phyloP scores from a whole-genome alignment of 441 rosid species.

The Adansonia gregorii region DNA sequence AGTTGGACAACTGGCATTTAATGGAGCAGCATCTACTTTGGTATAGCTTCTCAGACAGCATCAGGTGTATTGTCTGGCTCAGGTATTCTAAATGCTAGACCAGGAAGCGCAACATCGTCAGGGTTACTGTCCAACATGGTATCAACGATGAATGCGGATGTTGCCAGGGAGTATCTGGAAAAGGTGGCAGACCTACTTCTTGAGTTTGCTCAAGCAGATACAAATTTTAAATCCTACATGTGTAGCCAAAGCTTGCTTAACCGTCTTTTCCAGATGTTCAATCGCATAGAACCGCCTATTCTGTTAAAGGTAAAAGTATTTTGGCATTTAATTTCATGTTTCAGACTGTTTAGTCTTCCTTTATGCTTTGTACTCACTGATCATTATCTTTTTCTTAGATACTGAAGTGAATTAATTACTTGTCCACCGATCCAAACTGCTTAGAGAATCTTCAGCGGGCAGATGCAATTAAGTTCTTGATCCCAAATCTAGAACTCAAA shows the following conservation, averaged over 20 bases:
- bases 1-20: slow-evolving; percentile 49
- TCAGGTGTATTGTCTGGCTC: slow-evolving; percentile 95
- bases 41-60: slow-evolving; percentile 85
- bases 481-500: slow-evolving; percentile 92
- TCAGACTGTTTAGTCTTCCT: slow-evolving; percentile 11
- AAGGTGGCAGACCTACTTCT: slow-evolving; percentile 93
- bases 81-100: slow-evolving; percentile 91
- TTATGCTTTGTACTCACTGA: slow-evolving; percentile 24
- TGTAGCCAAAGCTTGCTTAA: slow-evolving; percentile 90
- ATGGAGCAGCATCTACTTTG: slow-evolving; percentile 70
- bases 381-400: slow-evolving; percentile 49
- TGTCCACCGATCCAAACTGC: slow-evolving; percentile 95
- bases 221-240: slow-evolving; percentile 87
- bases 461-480: slow-evolving; percentile 90
- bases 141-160: slow-evolving; percentile 77
- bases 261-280: slow-evolving; percentile 96
- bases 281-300: slow-evolving; percentile 83
- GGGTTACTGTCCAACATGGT: slow-evolving; percentile 87
- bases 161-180: slow-evolving; percentile 85
- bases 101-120: slow-evolving; percentile 90
- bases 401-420: slow-evolving; percentile 77
- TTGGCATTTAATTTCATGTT: slow-evolving; percentile 17
- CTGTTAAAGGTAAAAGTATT: slow-evolving; percentile 70
- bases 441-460: slow-evolving; percentile 98
- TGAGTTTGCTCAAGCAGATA: slow-evolving; percentile 96